phyloP scores from a whole-genome alignment of 129 eudicot species.

The Saussurea involucrata region DNA sequence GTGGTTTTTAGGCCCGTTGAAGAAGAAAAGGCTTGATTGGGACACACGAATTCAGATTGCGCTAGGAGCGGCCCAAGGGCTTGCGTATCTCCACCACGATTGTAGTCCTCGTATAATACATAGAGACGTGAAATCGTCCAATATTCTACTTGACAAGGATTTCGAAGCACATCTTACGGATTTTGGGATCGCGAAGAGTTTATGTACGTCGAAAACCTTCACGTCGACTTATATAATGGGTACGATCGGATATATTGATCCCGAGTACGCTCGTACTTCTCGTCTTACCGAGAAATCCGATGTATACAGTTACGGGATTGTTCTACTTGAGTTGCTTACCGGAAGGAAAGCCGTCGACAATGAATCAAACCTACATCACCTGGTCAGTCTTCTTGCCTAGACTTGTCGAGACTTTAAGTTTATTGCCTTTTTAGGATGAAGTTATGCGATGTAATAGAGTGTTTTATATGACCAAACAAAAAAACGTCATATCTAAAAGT shows the following conservation, averaged over 20 bases:
- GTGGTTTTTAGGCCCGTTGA: conserved; percentile 50
- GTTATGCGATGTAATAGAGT: too few relatives aligned
- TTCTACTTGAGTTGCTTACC: conserved; percentile 84
- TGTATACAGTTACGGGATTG: conserved; percentile 93
- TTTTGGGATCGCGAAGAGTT: conserved; percentile 92
- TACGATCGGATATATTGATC: conserved; percentile 94
- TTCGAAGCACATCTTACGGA: conserved; percentile 95
- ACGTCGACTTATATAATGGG: conserved; percentile 95
- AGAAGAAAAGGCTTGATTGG: conserved; percentile 95
- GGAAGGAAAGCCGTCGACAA: conserved; percentile 95
- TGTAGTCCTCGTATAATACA: conserved; percentile 97
- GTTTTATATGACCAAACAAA: too few relatives aligned
- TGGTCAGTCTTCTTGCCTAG: conserved; percentile 49
- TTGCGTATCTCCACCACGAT: conserved; percentile 95
- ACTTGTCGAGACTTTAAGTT: background rate
- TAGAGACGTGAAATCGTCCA: conserved; percentile 94
- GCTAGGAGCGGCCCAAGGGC: conserved; percentile 93
- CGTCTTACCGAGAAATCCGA: conserved; percentile 98
- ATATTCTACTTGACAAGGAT: conserved; percentile 81
- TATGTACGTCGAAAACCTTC: conserved; percentile 74
- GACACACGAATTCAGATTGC: conserved; percentile 81
- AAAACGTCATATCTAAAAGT: too few relatives aligned
- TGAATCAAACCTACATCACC: conserved; percentile 91
- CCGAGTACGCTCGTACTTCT: conserved; percentile 97
- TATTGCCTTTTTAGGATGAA: background rate